Percentiles rank a stretch among this genome's conserved stretches.
Evolutionary conservation across 345 rosid species (phyloP).

Genomic region (Jatropha curcas): DNA sequence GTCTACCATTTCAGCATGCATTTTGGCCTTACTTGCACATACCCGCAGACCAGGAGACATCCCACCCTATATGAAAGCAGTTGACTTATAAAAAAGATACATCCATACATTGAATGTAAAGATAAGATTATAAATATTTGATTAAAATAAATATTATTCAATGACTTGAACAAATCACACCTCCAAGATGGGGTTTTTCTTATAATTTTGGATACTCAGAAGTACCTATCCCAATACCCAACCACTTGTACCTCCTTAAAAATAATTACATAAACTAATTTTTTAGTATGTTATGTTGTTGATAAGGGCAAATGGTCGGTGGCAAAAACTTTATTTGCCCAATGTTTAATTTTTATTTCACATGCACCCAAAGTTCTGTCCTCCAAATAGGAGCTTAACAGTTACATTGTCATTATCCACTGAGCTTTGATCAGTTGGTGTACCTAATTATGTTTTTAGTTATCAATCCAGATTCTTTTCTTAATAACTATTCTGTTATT

Average conservation of each 20-base stretch:
- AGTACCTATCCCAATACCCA: conserved; percentile 1
- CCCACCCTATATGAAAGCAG: conserved; percentile 26
- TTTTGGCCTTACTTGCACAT: conserved; percentile 22
- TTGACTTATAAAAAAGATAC: conserved; percentile 19
- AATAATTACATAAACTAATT: too few relatives aligned
- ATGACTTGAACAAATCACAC: background rate
- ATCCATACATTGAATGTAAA: conserved; percentile 33
- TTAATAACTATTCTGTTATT: too few relatives aligned
- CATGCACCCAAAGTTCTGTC: too few relatives aligned
- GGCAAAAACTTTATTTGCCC: too few relatives aligned
- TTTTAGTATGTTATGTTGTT: too few relatives aligned
- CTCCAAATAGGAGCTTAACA: too few relatives aligned
- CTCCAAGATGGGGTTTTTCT: conserved; percentile 21
- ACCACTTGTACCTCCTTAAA: conserved; percentile 16
- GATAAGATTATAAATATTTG: conserved; percentile 9
- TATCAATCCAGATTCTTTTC: too few relatives aligned
- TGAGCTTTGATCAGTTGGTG: too few relatives aligned
- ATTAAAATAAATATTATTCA: background rate
- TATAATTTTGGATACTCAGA: background rate
- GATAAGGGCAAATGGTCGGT: too few relatives aligned
- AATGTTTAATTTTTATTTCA: too few relatives aligned
- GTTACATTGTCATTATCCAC: too few relatives aligned
- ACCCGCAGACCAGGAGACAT: conserved; percentile 32
- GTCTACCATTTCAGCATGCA: conserved; percentile 18
- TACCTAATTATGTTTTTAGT: too few relatives aligned